Evolutionary conservation across 2,329 filamentous ascomycete genomes (phyloP), one percentile per base, ranked within the genome.

Genomic region (Podosphaera xanthii): DNA sequence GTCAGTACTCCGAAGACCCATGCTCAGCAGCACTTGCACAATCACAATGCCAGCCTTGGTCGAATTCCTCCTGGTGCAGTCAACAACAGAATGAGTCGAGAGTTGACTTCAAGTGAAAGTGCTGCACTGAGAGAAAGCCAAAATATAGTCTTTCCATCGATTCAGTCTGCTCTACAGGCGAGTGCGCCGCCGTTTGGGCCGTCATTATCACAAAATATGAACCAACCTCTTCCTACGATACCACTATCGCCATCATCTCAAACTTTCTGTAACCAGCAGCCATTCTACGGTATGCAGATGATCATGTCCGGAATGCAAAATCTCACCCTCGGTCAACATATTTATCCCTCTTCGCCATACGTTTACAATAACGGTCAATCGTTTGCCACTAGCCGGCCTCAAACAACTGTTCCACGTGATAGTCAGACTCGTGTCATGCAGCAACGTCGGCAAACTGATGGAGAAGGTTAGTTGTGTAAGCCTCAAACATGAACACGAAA

Each of bases 11-110:
- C 68, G 58, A 86, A 86, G 68, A 81, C 75, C 4, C 77, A 81
- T 62, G 74, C 76, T 58, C 77, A 82, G 66, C 75, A 78, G 63
- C 74, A 76, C 65, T 73, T 79, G 57, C 79, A 82, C 63, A 78
- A 90, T 65, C 87, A 91, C 72, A 91, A 89, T 69, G 83, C 84
- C 44, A 92, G 81, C 69, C 77, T 92, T 61, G 87, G 88, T 58
- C 84, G 87, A 59, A 87, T 89, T 67, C 86, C 87, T 38, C 76
- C 78, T 52, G 81, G 81, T 60, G 71, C 84, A 58, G 77, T 77
- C 59, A 79, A 80, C 59, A 79, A 79, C 65, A 83, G 85, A 62
- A 85, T 89, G 68, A 86, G 77, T 69, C 83, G 86, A 60, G 86
- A 91, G 68, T 73, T 88, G 34, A 72, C 71, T 46, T 61, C 66